Evolutionary conservation across 2,329 filamentous ascomycete genomes (phyloP).

Genomic region (Trichoderma koningii): DNA sequence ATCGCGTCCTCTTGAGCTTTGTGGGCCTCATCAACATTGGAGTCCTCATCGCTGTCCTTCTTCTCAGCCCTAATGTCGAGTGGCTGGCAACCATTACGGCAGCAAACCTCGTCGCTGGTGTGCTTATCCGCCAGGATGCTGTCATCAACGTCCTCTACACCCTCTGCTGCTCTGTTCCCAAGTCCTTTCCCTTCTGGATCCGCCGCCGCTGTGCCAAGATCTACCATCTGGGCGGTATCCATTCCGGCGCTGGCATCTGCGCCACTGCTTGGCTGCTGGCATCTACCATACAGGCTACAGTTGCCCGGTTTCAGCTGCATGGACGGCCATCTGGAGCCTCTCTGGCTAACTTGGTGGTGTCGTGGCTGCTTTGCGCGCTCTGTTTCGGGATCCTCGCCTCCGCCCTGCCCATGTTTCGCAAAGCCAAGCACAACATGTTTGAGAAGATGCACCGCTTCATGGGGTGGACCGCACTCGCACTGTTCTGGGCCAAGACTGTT

Average conservation of each 20-base stretch:
- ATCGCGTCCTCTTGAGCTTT: conserved; percentile 58
- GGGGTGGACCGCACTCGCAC: conserved; percentile 66
- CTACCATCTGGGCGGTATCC: conserved; percentile 55
- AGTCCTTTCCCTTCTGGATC: conserved; percentile 51
- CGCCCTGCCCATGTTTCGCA: conserved; percentile 65
- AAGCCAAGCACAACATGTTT: conserved; percentile 66
- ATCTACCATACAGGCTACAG: conserved; percentile 44
- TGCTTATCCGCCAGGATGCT: conserved; percentile 56
- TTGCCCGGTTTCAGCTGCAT: conserved; percentile 37
- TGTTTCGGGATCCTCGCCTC: conserved; percentile 61
- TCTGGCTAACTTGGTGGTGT: conserved; percentile 49
- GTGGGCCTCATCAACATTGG: conserved; percentile 54
- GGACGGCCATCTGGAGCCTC: conserved; percentile 39
- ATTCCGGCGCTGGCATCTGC: conserved; percentile 53
- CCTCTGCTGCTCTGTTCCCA: conserved; percentile 49
- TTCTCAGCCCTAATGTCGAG: conserved; percentile 39
- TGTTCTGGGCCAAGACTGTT: conserved; percentile 67
- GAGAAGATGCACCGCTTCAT: conserved; percentile 71
- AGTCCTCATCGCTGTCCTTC: conserved; percentile 48
- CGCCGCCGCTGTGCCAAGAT: conserved; percentile 53
- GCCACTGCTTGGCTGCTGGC: conserved; percentile 54
- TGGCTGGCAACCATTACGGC: conserved; percentile 48
- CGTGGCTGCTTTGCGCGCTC: conserved; percentile 60
- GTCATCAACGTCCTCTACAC: conserved; percentile 55
- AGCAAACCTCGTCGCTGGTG: conserved; percentile 52